Percentiles rank a stretch among this genome's conserved stretches.
phyloP scores from a whole-genome alignment of 257 asterid genomes.

The Avicennia marina region DNA sequence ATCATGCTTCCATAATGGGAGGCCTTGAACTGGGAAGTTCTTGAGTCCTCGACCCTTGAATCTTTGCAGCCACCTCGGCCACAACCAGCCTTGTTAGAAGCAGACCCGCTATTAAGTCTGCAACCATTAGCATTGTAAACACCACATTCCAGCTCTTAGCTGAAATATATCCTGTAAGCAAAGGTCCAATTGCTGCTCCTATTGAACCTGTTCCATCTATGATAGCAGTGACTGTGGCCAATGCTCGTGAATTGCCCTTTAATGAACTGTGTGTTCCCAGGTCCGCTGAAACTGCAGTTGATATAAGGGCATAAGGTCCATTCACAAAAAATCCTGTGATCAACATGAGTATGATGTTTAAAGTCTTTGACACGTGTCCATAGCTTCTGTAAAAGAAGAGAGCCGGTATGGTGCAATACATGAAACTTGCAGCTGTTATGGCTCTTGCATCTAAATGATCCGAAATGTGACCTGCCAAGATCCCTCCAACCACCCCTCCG shows the following conservation, averaged over 20 bases:
- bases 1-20: constrained; percentile 46
- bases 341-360: constrained; percentile 70
- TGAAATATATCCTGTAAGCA: constrained; percentile 87
- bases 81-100: constrained; percentile 75
- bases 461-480: constrained; percentile 87
- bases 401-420: constrained; percentile 93
- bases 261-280: constrained; percentile 93
- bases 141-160: constrained; percentile 85
- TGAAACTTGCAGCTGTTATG: constrained; percentile 92
- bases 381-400: constrained; percentile 79
- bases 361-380: constrained; percentile 69
- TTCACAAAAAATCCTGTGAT: constrained; percentile 83
- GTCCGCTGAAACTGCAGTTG: constrained; percentile 98
- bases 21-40: constrained; percentile 27
- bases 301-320: constrained; percentile 92
- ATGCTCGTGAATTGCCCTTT: constrained; percentile 76
- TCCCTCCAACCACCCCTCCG: constrained; percentile 93
- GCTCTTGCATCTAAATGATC: constrained; percentile 80
- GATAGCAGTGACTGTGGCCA: constrained; percentile 93
- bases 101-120: constrained; percentile 81
- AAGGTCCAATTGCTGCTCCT: constrained; percentile 95
- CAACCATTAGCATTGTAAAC: constrained; percentile 84
- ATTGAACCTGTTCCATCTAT: constrained; percentile 97
- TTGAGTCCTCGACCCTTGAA: constrained; percentile 37
- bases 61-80: constrained; percentile 74